These are phyloP conservation scores for Alternaria atra DNA, from an alignment of 2,329 filamentous ascomycete genomes.

Conservation along the genomic window DNA sequence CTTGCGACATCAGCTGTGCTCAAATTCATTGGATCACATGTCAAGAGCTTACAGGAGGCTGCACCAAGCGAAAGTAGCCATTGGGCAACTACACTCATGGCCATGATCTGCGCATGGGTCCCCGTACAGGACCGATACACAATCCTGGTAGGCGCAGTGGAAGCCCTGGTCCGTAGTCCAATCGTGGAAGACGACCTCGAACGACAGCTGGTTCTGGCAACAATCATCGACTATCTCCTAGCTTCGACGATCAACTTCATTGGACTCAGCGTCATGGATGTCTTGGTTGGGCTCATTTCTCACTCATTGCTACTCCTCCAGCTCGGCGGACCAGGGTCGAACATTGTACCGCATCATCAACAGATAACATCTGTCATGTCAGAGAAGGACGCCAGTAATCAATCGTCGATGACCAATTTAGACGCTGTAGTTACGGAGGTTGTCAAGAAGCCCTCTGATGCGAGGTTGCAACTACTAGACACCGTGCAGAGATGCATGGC, in stretches of 20 bases:
- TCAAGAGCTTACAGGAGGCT: conserved; percentile 37
- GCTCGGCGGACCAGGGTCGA: conserved; percentile 59
- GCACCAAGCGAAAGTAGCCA: conserved; percentile 63
- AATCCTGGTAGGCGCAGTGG: conserved; percentile 83
- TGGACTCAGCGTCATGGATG: conserved; percentile 94
- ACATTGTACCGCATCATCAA: conserved; percentile 51
- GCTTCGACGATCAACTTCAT: conserved; percentile 93
- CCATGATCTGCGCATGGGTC: conserved; percentile 83
- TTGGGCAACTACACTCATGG: conserved; percentile 86
- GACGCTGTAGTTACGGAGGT: conserved; percentile 51
- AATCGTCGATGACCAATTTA: conserved; percentile 28
- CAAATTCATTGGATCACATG: conserved; percentile 68
- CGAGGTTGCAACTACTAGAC: conserved; percentile 70
- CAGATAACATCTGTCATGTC: conserved; percentile 41
- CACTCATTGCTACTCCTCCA: conserved; percentile 83
- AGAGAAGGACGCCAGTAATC: conserved; percentile 30
- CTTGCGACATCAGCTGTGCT: conserved; percentile 77
- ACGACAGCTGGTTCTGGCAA: conserved; percentile 77
- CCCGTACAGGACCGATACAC: conserved; percentile 95
- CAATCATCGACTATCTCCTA: conserved; percentile 82
- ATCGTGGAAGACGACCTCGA: conserved; percentile 75
- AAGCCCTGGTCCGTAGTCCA: conserved; percentile 73
- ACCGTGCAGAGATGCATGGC: conserved; percentile 85
- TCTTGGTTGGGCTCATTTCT: conserved; percentile 83
- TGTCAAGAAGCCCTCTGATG: conserved; percentile 59